Base-by-base conservation (phyloP, 805 yeast species). In the Candida yuanshanica region DNA sequence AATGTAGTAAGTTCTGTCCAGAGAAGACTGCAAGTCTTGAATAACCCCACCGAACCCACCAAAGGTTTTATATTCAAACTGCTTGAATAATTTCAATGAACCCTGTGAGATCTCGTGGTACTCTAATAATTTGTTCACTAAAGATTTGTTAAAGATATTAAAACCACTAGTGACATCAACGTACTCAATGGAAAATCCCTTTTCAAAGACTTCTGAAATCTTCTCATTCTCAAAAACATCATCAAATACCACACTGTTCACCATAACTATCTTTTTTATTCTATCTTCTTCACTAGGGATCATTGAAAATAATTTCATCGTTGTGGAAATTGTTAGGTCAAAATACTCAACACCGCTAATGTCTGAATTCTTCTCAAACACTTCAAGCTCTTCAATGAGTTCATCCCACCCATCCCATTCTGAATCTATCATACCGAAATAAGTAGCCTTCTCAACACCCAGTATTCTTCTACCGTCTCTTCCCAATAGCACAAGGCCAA, bases 401-500 rank as follows among this genome's bases (percentile, higher is more conserved):
- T 65, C 66, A 25, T 62, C 61, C 77, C 80, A 74, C 1, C 77
- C 77, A 11, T 62, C 57, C 80, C 80, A 76, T 4, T 48, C 47
- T 12, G 65, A 56, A 14, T 60, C 55, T 0, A 69, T 64, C 51
- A 73, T 67, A 4, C 81, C 81, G 33, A 72, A 58, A 46, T 68
- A 75, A 7, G 53, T 47, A 1, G 74, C 65, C 1, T 75, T 73
- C 24, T 49, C 49, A 20, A 59, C 54, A 7, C 66, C 62, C 13
- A 29, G 21, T 12, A 35, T 46, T 7, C 75, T 68, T 8, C 46
- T 43, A 1, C 72, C 72, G 51, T 73, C 67, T 37, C 67, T 59
- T 2, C 81, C 81, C 17, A 70, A 57, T 14, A 73, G 55, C 0
- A 77, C 66, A 17, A 77, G 44, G 1, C 80, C 81, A 12, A 77